Conservation (phyloP, 139 green algal species). For the Micractinium conductrix region DNA sequence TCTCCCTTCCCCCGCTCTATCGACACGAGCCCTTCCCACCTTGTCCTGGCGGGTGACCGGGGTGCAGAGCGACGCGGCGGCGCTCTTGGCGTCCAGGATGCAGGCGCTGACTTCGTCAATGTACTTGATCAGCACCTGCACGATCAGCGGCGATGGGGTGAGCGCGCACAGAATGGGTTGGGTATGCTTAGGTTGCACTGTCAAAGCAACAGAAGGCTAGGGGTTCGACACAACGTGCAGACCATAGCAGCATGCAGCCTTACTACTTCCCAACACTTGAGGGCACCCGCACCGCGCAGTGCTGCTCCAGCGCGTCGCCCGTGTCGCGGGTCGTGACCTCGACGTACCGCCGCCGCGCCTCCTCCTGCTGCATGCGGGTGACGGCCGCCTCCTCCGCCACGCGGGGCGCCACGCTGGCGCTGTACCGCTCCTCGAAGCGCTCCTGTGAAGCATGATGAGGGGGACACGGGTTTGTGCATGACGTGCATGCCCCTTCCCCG, state of each 20-base stretch:
- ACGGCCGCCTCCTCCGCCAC: slow-evolving; percentile 54
- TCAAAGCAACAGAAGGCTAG: too few species aligned
- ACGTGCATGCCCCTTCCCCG: too few species aligned
- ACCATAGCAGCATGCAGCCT: too few species aligned
- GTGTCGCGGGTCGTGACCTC: not conserved
- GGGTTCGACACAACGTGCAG: too few species aligned
- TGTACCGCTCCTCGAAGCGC: slow-evolving; percentile 73
- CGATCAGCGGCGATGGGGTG: too few species aligned
- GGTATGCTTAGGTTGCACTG: too few species aligned
- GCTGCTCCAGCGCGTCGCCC: slow-evolving; percentile 36
- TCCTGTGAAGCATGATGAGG: slow-evolving; percentile 15
- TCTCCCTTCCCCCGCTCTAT: too few species aligned
- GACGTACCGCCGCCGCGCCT: slow-evolving; percentile 18
- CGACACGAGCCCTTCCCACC: slow-evolving; percentile 28
- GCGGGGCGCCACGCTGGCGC: slow-evolving; percentile 41
- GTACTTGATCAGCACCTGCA: slow-evolving; percentile 33
- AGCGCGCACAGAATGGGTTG: too few species aligned
- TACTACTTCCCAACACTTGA: too few species aligned
- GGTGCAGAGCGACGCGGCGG: slow-evolving; percentile 56
- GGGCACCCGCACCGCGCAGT: slow-evolving; percentile 38
- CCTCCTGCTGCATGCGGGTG: slow-evolving; percentile 33
- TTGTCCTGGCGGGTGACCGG: slow-evolving; percentile 50
- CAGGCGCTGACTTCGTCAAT: slow-evolving; percentile 56
- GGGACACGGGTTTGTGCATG: too few species aligned
- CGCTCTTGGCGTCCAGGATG: slow-evolving; percentile 51